These are phyloP conservation scores for Metarhizium sp. DNA, from an alignment of 2,329 filamentous ascomycete genomes.

Conservation along the genomic window DNA sequence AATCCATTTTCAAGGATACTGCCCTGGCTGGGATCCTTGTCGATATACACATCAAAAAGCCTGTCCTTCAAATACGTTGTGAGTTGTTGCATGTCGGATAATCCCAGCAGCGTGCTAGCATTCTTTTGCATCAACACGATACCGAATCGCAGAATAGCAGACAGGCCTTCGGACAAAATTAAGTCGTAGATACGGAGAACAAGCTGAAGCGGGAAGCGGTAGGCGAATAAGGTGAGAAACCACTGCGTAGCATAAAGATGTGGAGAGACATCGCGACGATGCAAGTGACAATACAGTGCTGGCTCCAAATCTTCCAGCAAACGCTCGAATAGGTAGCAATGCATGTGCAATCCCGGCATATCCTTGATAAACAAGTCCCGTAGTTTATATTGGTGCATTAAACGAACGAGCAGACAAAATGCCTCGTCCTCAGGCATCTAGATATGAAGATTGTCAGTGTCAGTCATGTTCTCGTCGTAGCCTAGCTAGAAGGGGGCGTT, in stretches of 20 bases:
- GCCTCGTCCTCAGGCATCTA: slow-evolving; percentile 96
- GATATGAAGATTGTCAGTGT: slow-evolving; percentile 10
- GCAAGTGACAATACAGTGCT: slow-evolving; percentile 87
- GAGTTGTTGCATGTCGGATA: slow-evolving; percentile 85
- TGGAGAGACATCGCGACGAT: slow-evolving; percentile 75
- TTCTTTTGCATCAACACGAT: slow-evolving; percentile 97
- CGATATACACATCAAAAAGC: slow-evolving; percentile 94
- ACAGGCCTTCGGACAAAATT: slow-evolving; percentile 85
- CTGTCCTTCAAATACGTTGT: slow-evolving; percentile 89
- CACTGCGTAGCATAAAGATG: slow-evolving; percentile 97
- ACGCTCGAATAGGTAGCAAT: slow-evolving; percentile 90
- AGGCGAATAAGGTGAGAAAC: slow-evolving; percentile 98
- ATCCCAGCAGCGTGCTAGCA: slow-evolving; percentile 61
- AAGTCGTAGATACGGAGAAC: slow-evolving; percentile 95
- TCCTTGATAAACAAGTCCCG: slow-evolving; percentile 90
- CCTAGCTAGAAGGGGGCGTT: background rate
- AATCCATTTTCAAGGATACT: slow-evolving; percentile 94
- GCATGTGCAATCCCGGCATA: slow-evolving; percentile 91
- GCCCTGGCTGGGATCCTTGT: slow-evolving; percentile 82
- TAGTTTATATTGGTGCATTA: slow-evolving; percentile 95
- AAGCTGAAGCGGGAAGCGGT: slow-evolving; percentile 91
- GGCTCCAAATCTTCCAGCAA: slow-evolving; percentile 90
- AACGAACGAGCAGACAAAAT: slow-evolving; percentile 80
- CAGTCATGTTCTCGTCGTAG: background rate
- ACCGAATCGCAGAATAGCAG: slow-evolving; percentile 89